These are phyloP conservation scores for Taphrina flavorubra DNA, from an alignment of 1,139 yeast genomes.

Conservation along the genomic window DNA sequence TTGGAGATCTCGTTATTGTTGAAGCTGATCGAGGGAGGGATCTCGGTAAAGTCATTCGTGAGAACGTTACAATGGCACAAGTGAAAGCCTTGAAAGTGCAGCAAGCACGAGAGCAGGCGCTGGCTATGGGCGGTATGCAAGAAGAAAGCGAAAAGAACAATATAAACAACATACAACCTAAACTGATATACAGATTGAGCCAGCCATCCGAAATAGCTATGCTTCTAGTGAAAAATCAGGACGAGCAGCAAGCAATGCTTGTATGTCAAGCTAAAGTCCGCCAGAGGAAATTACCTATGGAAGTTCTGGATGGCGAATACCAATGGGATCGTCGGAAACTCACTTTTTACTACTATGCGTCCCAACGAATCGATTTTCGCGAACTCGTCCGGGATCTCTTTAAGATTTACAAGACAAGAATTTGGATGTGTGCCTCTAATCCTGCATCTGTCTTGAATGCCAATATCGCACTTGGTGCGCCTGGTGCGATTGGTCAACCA, in stretches of 20 bases:
- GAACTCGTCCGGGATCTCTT: constrained; percentile 89
- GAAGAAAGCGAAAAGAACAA: constrained; percentile 46
- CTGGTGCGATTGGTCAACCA: constrained; percentile 29
- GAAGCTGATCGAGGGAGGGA: constrained; percentile 98
- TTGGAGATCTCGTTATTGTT: constrained; percentile 85
- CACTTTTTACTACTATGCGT: constrained; percentile 80
- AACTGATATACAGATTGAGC: constrained; percentile 76
- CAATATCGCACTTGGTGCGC: constrained; percentile 23
- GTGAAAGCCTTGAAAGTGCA: constrained; percentile 82
- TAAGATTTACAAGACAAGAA: constrained; percentile 91
- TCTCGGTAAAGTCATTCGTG: constrained; percentile 70
- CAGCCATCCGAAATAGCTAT: constrained; percentile 66
- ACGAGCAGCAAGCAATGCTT: constrained; percentile 74
- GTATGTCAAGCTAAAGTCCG: constrained; percentile 65
- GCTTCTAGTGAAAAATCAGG: constrained; percentile 64
- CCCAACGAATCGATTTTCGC: constrained; percentile 86
- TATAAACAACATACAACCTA: constrained; percentile 57
- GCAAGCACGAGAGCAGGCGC: constrained; percentile 77
- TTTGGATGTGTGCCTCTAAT: constrained; percentile 90
- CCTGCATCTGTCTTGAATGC: constrained; percentile 25
- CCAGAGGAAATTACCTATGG: constrained; percentile 57
- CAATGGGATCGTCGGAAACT: constrained; percentile 94
- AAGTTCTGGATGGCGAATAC: constrained; percentile 77
- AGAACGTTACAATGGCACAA: constrained; percentile 65
- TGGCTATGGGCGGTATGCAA: constrained; percentile 56